A percentile compares a stretch with the other conserved stretches of the same genome.
Evolutionary conservation across 2,329 filamentous ascomycete genomes (phyloP).

Genomic region (Cladosporium sp.): DNA sequence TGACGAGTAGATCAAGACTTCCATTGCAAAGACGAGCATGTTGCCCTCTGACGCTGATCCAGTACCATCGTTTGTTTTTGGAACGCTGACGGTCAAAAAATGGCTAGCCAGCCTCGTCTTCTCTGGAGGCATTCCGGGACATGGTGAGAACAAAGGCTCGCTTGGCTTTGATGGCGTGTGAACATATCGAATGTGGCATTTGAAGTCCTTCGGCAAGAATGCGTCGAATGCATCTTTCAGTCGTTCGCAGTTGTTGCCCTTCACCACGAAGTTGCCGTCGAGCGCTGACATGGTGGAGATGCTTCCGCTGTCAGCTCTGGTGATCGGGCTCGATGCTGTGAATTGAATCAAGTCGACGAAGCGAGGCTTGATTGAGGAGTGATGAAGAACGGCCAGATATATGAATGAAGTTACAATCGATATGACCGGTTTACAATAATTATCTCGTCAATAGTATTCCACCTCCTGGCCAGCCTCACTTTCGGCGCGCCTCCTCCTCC

Average conservation of each 20-base stretch:
- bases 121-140: constrained; percentile 67
- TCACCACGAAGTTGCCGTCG: background rate
- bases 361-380: too few relatives aligned
- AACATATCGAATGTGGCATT: constrained; percentile 76
- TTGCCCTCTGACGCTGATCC: constrained; percentile 24
- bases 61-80: constrained; percentile 34
- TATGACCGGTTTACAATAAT: too few relatives aligned
- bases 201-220: constrained; percentile 48
- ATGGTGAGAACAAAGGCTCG: constrained; percentile 72
- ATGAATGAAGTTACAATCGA: too few relatives aligned
- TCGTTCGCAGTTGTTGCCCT: background rate
- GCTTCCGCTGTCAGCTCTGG: background rate
- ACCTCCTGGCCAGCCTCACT: background rate
- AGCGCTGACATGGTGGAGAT: constrained; percentile 9
- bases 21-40: constrained; percentile 76
- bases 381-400: too few relatives aligned
- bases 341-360: too few relatives aligned
- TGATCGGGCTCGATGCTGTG: background rate
- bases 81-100: constrained; percentile 58
- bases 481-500: background rate
- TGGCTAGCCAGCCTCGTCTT: constrained; percentile 85
- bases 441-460: too few relatives aligned
- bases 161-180: constrained; percentile 76
- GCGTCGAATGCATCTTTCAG: constrained; percentile 45
- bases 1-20: constrained; percentile 82